These are phyloP conservation scores for Triticum timopheevii DNA, from an alignment of 176 grass and related monocot species.

Conservation along the genomic window DNA sequence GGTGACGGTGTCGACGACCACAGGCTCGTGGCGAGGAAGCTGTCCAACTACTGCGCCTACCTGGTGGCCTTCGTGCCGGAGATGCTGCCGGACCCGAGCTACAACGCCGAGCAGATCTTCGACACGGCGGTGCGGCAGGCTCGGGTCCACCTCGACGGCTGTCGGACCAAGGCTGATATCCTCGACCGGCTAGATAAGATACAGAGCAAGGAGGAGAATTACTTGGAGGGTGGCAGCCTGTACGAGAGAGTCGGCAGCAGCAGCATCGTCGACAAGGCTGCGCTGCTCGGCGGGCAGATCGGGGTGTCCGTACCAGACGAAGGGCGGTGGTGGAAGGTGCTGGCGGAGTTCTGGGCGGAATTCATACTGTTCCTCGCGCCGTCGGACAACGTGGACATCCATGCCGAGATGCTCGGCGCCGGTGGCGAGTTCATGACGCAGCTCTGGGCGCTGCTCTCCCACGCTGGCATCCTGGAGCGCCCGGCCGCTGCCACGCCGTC, in stretches of 20 bases:
- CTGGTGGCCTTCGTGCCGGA: conserved; percentile 54
- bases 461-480: no score
- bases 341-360: conserved; percentile 45
- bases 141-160: conserved; percentile 6
- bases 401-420: conserved; percentile 41
- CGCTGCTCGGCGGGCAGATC: conserved; percentile 25
- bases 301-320: background rate
- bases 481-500: no score
- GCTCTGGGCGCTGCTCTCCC: conserved; percentile 23
- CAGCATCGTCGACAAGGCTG: conserved; percentile 27
- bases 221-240: background rate
- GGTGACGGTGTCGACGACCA: background rate
- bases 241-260: background rate
- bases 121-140: conserved; percentile 52
- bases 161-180: background rate
- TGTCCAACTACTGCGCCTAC: conserved; percentile 56
- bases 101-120: conserved; percentile 47
- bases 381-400: conserved; percentile 45
- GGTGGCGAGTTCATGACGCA: conserved; percentile 51
- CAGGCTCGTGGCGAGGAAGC: conserved; percentile 28
- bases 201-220: background rate
- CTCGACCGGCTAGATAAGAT: conserved; percentile 2
- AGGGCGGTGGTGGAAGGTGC: conserved; percentile 19
- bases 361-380: conserved; percentile 36
- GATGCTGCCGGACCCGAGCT: conserved; percentile 52